A percentile compares a stretch with the other conserved stretches of the same genome.
phyloP scores from a whole-genome alignment of 2,329 filamentous ascomycete species.

The Blastomyces emzantsi region DNA sequence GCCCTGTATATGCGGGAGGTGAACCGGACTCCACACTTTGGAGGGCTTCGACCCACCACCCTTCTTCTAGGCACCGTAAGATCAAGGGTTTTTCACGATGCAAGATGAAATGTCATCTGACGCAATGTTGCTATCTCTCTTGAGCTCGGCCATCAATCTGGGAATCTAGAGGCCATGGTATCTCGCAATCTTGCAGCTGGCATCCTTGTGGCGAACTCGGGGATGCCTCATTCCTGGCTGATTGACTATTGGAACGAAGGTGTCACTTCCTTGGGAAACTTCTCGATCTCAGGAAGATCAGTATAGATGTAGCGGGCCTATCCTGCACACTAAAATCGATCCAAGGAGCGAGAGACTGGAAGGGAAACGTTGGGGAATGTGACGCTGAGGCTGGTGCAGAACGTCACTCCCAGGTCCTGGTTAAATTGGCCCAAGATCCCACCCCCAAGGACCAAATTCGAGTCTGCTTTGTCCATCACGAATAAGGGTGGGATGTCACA shows the following conservation, averaged over 20 bases:
- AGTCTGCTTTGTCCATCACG: neutral
- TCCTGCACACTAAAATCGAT: neutral
- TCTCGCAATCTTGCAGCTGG: neutral
- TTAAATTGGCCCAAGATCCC: neutral
- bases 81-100: neutral
- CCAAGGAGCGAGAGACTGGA: neutral
- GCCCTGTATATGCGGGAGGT: neutral
- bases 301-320: too few species aligned
- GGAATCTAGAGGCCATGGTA: neutral
- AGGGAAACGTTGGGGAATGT: neutral
- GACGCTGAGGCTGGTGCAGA: neutral
- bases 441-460: neutral
- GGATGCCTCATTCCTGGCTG: neutral
- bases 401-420: neutral
- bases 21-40: neutral
- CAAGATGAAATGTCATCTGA: neutral
- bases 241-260: neutral
- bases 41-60: neutral
- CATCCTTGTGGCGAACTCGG: neutral
- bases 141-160: neutral
- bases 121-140: neutral
- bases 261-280: neutral
- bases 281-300: neutral
- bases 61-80: neutral
- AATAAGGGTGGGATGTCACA: neutral